Conservation (phyloP, 163 green algal genomes). For the Chloromonas sp. region DNA sequence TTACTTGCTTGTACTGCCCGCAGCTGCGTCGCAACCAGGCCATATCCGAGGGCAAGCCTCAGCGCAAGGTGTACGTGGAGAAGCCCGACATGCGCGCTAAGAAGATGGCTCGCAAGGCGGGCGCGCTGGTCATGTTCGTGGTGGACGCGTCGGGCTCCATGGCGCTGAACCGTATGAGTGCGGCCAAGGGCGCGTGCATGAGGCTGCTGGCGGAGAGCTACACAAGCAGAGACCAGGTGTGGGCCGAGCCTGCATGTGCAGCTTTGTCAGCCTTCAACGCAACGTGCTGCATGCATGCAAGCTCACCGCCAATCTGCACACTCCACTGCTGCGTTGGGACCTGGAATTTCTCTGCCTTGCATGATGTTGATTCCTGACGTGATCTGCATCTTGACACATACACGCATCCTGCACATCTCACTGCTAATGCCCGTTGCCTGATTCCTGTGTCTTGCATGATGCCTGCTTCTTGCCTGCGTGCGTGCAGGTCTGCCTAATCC, state of each 20-base stretch:
- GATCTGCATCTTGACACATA: too few species aligned
- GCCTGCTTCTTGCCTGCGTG: not conserved
- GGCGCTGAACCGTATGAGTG: constrained; percentile 97
- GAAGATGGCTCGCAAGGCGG: constrained; percentile 89
- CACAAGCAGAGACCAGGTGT: constrained; percentile 84
- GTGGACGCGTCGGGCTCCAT: constrained; percentile 93
- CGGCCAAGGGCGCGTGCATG: constrained; percentile 95
- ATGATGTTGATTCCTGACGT: too few species aligned
- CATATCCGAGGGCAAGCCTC: constrained; percentile 42
- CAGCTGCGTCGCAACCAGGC: constrained; percentile 45
- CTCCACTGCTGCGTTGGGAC: too few species aligned
- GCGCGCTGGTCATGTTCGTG: constrained; percentile 26
- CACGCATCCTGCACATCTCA: too few species aligned
- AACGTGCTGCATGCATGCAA: too few species aligned
- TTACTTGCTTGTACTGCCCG: not conserved
- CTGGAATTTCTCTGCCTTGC: too few species aligned
- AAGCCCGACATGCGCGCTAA: constrained; percentile 92
- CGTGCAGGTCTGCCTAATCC: constrained; percentile 85
- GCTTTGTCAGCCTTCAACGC: not conserved
- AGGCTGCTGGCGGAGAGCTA: constrained; percentile 90
- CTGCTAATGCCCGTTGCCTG: too few species aligned
- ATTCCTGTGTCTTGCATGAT: too few species aligned
- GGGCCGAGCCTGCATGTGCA: not conserved
- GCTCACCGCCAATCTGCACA: too few species aligned
- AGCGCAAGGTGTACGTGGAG: constrained; percentile 91